Evolutionary conservation across 768 basidiomycete genomes (phyloP).

Genomic region (Pleurotus sapidus): DNA sequence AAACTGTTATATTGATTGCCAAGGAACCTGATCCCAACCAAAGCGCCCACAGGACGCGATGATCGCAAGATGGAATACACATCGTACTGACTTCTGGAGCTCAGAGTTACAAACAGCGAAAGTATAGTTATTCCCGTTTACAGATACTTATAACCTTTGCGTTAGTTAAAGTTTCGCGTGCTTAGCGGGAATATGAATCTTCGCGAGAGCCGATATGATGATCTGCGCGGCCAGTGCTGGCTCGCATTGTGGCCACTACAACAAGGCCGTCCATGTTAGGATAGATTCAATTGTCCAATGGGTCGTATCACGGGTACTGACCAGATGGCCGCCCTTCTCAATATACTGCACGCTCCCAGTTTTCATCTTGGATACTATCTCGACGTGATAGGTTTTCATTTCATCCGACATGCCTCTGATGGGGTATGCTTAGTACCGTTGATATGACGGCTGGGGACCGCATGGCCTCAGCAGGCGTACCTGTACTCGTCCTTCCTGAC

Average conservation of each 20-base stretch:
- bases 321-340: slow-evolving; percentile 18
- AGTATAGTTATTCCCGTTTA: no score
- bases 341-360: slow-evolving; percentile 15
- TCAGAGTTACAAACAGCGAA: no score
- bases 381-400: slow-evolving; percentile 15
- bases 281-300: neutral
- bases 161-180: neutral
- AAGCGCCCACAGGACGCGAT: no score
- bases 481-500: slow-evolving; percentile 17
- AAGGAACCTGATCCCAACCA: no score
- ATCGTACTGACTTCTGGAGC: no score
- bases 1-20: no score
- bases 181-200: slow-evolving; percentile 1
- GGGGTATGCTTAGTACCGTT: no score
- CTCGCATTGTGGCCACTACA: slow-evolving; percentile 4
- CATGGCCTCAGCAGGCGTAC: slow-evolving; percentile 1
- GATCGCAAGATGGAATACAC: no score
- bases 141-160: no score
- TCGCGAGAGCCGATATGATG: neutral
- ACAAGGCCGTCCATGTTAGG: neutral
- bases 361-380: slow-evolving; percentile 5
- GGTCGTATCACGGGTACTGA: slow-evolving; percentile 1
- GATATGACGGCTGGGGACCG: no score
- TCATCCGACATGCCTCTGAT: slow-evolving; percentile 12
- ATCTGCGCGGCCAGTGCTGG: slow-evolving; percentile 2